Evolutionary conservation across 371 early-diverging fungal genomes (phyloP), one percentile per base, ranked within the genome.

Genomic region (Coemansia sp.): DNA sequence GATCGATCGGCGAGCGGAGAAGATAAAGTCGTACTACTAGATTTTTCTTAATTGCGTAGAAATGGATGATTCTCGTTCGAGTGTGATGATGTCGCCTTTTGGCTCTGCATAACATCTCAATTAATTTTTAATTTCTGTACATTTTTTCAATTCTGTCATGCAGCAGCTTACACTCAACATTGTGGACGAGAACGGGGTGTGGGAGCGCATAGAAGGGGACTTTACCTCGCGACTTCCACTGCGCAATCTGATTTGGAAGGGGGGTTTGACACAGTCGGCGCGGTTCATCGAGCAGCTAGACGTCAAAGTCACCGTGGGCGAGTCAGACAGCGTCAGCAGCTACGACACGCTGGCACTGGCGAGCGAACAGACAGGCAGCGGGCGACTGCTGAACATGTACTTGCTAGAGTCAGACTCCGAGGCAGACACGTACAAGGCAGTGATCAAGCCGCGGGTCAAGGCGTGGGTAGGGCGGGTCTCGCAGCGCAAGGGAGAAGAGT

Each of bases 401-500:
- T 31, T 68, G 38, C 44, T 61, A 4, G 62, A 63, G 1, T 10
- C 12, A 2, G 75, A 67, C 51, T 16, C 89, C 86, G 98, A 97
- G 64, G 83, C 82, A 38, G 96, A 97, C 47, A 66, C 80, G 1
- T 95, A 96, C 81, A 92, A 88, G 66, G 81, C 80, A 6, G 82
- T 80, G 12, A 84, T 93, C 6, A 79, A 84, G 50, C 85, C 86
- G 44, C 89, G 89, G 55, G 90, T 93, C 62, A 83, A 89, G 36
- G 83, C 86, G 5, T 98, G 97, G 97, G 78, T 91, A 7, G 87
- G 87, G 53, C 75, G 83, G 10, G 86, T 91, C 14, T 80, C 82
- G 12, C 80, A 83, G 16, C 90, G 90, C 62, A 91, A 90, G 81
- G 89, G 88, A 60, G 93, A 94, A 75, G 95, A 94, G 77, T 95